Percentiles rank a stretch among this genome's conserved stretches.
These are phyloP conservation scores for Asterophora parasitica DNA, from an alignment of 768 basidiomycete genomes.

Conservation along the genomic window DNA sequence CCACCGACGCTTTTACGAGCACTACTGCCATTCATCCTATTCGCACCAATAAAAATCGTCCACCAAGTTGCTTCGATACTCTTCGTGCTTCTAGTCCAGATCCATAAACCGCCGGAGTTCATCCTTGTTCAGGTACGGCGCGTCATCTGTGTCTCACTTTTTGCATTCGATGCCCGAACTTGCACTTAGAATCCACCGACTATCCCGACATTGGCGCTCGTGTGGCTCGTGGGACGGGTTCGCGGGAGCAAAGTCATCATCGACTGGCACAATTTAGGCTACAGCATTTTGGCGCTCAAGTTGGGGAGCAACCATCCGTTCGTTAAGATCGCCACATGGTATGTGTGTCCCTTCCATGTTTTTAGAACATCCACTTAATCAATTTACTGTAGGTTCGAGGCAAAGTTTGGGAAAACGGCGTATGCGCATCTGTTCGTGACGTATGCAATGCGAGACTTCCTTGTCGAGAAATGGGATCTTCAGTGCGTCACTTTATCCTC, in stretches of 20 bases:
- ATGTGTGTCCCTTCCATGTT: constrained; percentile 4
- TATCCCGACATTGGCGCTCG: constrained; percentile 87
- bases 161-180: background rate
- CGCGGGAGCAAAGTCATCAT: constrained; percentile 86
- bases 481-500: constrained; percentile 43
- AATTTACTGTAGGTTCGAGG: constrained; percentile 64
- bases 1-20: constrained; percentile 47
- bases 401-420: constrained; percentile 70
- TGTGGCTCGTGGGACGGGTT: constrained; percentile 64
- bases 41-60: constrained; percentile 77
- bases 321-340: constrained; percentile 76
- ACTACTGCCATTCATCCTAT: constrained; percentile 58
- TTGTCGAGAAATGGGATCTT: constrained; percentile 71
- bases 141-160: constrained; percentile 4
- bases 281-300: constrained; percentile 84
- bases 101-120: constrained; percentile 70
- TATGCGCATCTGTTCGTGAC: constrained; percentile 95
- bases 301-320: constrained; percentile 65
- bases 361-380: background rate
- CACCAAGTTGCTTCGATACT: constrained; percentile 66
- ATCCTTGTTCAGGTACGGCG: constrained; percentile 82
- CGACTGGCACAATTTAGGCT: constrained; percentile 99
- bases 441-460: constrained; percentile 69
- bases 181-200: constrained; percentile 83
- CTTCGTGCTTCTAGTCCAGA: constrained; percentile 50